Evolutionary conservation across 108 stramenopile species (phyloP).

Genomic region (Skeletonema grethae): DNA sequence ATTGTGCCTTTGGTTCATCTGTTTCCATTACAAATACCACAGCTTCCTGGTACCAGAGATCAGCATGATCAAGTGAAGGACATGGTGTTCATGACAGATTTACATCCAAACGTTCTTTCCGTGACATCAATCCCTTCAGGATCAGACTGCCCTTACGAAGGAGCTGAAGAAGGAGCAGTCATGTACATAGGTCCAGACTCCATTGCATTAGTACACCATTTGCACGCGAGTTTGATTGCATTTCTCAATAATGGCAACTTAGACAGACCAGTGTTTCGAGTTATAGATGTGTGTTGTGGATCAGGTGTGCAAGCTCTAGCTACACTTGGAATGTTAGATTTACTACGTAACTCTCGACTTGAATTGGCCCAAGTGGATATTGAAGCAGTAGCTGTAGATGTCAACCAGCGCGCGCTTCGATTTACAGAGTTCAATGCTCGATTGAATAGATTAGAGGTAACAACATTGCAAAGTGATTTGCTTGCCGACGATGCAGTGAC

Average conservation of each 20-base stretch:
- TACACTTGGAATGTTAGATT: constrained; percentile 36
- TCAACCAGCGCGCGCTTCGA: constrained; percentile 72
- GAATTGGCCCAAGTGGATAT: background rate
- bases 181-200: constrained; percentile 91
- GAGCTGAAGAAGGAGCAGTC: constrained; percentile 64
- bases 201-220: constrained; percentile 72
- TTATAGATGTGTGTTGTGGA: constrained; percentile 75
- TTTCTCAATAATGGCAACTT: constrained; percentile 3
- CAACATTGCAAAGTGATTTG: constrained; percentile 41
- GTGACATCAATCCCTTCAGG: constrained; percentile 40
- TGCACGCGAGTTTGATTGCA: constrained; percentile 37
- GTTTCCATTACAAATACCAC: constrained; percentile 53
- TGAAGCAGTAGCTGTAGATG: constrained; percentile 58
- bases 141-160: constrained; percentile 25
- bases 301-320: constrained; percentile 78
- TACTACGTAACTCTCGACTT: constrained; percentile 1
- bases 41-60: constrained; percentile 4
- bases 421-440: constrained; percentile 65
- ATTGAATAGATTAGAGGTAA: constrained; percentile 53
- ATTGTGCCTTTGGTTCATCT: constrained; percentile 71
- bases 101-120: constrained; percentile 73
- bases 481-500: constrained; percentile 13
- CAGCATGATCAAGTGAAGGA: background rate
- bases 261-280: constrained; percentile 10
- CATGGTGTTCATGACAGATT: constrained; percentile 70